Evolutionary conservation across 345 rosid genomes (phyloP).

Genomic region (Ricinus communis): DNA sequence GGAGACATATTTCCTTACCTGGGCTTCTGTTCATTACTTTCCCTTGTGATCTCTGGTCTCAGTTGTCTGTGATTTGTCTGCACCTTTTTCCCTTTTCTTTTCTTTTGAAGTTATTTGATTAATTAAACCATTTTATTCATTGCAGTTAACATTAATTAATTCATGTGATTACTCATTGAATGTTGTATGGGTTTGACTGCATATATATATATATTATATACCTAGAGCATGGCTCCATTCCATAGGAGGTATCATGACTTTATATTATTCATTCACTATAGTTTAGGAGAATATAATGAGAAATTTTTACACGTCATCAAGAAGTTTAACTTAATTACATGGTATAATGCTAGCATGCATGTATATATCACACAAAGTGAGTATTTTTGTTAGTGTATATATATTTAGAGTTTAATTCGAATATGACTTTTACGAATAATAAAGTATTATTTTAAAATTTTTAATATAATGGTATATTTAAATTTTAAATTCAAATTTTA

Average conservation of each 20-base stretch:
- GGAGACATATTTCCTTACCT: background rate
- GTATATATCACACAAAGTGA: too few species aligned
- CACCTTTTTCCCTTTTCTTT: background rate
- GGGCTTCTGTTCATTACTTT: background rate
- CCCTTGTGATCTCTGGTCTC: slow-evolving; percentile 5
- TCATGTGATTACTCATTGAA: slow-evolving; percentile 15
- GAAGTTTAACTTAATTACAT: too few species aligned
- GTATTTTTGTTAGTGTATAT: too few species aligned
- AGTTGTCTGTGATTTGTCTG: slow-evolving; percentile 5
- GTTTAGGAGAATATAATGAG: too few species aligned
- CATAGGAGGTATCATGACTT: background rate
- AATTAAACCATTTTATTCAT: too few species aligned
- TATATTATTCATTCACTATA: background rate
- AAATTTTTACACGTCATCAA: too few species aligned
- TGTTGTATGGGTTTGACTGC: background rate
- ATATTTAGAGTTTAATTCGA: too few species aligned
- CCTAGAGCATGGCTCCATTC: background rate
- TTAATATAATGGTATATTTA: too few species aligned
- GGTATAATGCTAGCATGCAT: too few species aligned
- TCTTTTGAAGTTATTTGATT: background rate
- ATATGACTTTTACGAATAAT: too few species aligned
- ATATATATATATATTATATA: background rate
- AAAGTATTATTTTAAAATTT: too few species aligned
- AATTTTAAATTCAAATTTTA: too few species aligned
- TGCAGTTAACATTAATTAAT: background rate